phyloP scores from a whole-genome alignment of 805 yeast genomes.

The Candida ovalis region DNA sequence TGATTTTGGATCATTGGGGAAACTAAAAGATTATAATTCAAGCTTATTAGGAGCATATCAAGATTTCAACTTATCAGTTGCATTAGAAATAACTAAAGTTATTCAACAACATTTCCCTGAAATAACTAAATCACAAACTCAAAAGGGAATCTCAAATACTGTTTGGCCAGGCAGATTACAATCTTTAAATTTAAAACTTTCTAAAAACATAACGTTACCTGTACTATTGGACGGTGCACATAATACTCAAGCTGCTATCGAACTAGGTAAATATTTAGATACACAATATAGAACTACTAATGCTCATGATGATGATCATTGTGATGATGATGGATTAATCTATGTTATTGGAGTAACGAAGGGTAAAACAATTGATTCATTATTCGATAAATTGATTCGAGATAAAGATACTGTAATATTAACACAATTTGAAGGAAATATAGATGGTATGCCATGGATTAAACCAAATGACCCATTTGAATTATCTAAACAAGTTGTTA shows the following conservation, averaged over 20 bases:
- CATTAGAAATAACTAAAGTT: conserved; percentile 52
- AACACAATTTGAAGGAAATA: conserved; percentile 55
- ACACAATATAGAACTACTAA: conserved; percentile 6
- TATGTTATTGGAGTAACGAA: conserved; percentile 74
- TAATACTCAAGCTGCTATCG: conserved; percentile 79
- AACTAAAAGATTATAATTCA: conserved; percentile 27
- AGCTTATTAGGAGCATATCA: conserved; percentile 78
- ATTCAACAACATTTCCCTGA: conserved; percentile 21
- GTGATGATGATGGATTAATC: conserved; percentile 28
- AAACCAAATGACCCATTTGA: conserved; percentile 38
- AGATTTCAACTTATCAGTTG: conserved; percentile 60
- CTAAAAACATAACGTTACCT: conserved; percentile 20
- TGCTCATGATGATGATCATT: too few species aligned
- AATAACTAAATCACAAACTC: conserved; percentile 29
- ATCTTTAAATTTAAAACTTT: conserved; percentile 29
- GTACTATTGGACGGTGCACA: conserved; percentile 89
- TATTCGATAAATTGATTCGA: conserved; percentile 47
- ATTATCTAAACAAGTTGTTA: conserved; percentile 24
- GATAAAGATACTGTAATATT: conserved; percentile 55
- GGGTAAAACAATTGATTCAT: conserved; percentile 57
- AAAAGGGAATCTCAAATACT: conserved; percentile 50
- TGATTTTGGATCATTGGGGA: conserved; percentile 4
- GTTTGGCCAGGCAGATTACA: conserved; percentile 91
- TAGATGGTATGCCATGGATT: conserved; percentile 96
- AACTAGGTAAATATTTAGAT: conserved; percentile 54